phyloP scores from a whole-genome alignment of 805 yeast species.

The Wickerhamiella musiphila region DNA sequence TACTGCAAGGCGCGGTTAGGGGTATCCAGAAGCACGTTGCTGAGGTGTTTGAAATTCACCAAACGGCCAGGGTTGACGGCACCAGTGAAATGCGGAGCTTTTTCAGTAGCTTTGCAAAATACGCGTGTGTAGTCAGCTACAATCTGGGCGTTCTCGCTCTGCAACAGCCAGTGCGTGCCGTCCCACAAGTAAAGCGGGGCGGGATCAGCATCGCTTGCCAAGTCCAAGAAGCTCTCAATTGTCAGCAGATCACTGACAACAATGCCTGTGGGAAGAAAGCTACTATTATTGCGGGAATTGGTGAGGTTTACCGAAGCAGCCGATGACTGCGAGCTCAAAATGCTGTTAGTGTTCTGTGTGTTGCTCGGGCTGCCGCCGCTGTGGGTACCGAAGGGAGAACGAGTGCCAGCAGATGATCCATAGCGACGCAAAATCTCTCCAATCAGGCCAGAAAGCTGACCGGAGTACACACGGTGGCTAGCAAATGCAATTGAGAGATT shows the following conservation, averaged over 20 bases:
- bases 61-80: conserved; percentile 2
- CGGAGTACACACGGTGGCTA: conserved; percentile 66
- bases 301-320: too few species aligned
- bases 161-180: conserved; percentile 17
- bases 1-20: conserved; percentile 6
- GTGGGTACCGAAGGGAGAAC: conserved; percentile 1
- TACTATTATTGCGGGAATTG: too few species aligned
- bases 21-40: conserved; percentile 2
- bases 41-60: conserved; percentile 8
- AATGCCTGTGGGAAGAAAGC: too few species aligned
- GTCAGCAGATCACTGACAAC: conserved; percentile 14
- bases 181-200: conserved; percentile 15
- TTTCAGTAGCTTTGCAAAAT: conserved; percentile 13
- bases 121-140: conserved; percentile 13
- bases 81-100: conserved; percentile 2
- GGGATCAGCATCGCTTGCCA: too few species aligned
- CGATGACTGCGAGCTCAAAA: not conserved
- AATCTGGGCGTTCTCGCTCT: conserved; percentile 11
- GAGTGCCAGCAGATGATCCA: conserved; percentile 6
- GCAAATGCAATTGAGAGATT: conserved; percentile 50
- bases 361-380: not conserved
- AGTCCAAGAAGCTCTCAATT: conserved; percentile 13
- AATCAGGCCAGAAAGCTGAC: conserved; percentile 70
- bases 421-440: conserved; percentile 34
- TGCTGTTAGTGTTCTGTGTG: not conserved